Conservation (phyloP, 352 stramenopile species). For the Aphanomyces cochlioides region DNA sequence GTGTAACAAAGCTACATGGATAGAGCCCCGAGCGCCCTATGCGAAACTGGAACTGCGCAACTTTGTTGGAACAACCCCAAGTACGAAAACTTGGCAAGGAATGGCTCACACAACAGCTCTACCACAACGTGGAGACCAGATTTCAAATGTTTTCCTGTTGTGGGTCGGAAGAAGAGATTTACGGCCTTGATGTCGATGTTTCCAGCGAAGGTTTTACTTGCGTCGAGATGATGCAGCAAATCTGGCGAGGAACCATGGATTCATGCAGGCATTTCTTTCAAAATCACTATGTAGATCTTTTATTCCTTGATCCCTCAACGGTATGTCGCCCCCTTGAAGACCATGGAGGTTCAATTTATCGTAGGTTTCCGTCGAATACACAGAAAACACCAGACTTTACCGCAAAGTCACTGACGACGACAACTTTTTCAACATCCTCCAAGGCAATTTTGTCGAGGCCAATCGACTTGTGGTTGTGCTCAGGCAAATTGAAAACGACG, state of each 20-base stretch:
- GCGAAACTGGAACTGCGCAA: not conserved
- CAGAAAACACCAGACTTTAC: conserved; percentile 3
- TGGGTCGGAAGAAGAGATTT: not conserved
- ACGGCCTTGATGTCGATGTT: too few species aligned
- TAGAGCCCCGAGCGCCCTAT: not conserved
- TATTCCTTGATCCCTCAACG: not conserved
- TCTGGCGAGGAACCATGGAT: not conserved
- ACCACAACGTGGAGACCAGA: not conserved
- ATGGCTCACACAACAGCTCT: conserved; percentile 12
- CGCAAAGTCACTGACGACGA: not conserved
- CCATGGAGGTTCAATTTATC: not conserved
- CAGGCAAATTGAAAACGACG: conserved; percentile 11
- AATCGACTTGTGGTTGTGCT: conserved; percentile 2
- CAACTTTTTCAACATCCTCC: not conserved
- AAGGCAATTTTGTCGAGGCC: conserved; percentile 9
- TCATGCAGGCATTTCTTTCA: not conserved
- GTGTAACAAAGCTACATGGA: not conserved
- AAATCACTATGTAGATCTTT: not conserved
- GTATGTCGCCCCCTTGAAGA: not conserved
- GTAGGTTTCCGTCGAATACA: not conserved
- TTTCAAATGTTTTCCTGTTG: not conserved
- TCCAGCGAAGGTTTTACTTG: not conserved
- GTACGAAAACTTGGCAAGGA: not conserved
- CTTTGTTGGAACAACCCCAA: not conserved
- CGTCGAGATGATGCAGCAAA: not conserved